Base-by-base conservation (phyloP, 257 asterid species). In the Nicotiana otophora region DNA sequence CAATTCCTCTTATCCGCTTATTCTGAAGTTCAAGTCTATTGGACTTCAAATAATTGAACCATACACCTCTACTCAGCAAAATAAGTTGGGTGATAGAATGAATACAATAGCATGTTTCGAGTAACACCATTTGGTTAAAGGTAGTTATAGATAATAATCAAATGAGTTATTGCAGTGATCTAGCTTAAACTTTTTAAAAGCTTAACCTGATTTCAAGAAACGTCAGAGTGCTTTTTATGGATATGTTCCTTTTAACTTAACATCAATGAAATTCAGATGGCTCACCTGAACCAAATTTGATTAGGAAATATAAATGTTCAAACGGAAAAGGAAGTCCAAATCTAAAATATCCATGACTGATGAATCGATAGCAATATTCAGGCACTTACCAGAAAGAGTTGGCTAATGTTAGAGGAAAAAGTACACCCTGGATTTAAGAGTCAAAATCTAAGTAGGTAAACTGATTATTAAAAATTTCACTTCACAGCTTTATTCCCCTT, bases 361-460 rank as follows among this genome's bases (percentile, higher is more conserved):
- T 72, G 61, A 72, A 46, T 72, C 79, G n/a, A 46, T 55, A 23
- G 7, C 20, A 15, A 48, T 72, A 46, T 72, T 23, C 8, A 72
- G 23, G 61, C 79, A 72, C 36, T 5, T 5, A 3, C 7, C 79
- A 65, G 23, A 65, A 46, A 11, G 36, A 23, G 61, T 46, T 23
- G 31, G 31, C 20, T 28, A 72, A 23, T 46, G 20, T 72, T 23
- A 46, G 36, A 72, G 79, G 7, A 20, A 23, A 11, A 46, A 55
- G 39, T 46, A 46, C 79, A 23, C 2, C 33, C 36, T 0, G 39
- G 79, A 46, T 46, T 14, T 74, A 46, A 48, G 79, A 46, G 79
- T 74, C 79, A 14, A 48, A 23, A 48, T 74, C 23, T 54, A 74
- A 46, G 79, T 74, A 74, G 80, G 80, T 74, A 74, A 12, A 48